phyloP scores from a whole-genome alignment of 1,284 basidiomycete genomes.

The Hemileia vastatrix region DNA sequence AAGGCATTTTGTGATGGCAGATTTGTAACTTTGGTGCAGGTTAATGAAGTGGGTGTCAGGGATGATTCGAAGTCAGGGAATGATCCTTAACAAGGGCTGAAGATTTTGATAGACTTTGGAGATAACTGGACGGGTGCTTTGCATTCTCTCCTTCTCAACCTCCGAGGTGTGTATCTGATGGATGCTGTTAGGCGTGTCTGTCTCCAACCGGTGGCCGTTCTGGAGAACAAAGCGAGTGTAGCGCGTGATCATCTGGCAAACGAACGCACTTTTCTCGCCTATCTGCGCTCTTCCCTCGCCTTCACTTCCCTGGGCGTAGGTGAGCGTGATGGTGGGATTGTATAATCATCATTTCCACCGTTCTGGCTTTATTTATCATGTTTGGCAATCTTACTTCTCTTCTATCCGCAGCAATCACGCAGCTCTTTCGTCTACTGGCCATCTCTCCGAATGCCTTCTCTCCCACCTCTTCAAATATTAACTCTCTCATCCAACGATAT shows the following conservation, averaged over 20 bases:
- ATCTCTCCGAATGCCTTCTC: not conserved
- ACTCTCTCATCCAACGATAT: not conserved
- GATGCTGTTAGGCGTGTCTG: not conserved
- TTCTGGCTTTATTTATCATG: not conserved
- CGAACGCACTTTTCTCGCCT: constrained; percentile 55
- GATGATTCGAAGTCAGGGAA: no score
- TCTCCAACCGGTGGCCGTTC: constrained; percentile 3
- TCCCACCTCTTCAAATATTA: not conserved
- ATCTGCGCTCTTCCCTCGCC: constrained; percentile 52
- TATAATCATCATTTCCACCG: not conserved
- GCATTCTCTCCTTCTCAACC: no score
- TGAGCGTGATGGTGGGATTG: constrained; percentile 39
- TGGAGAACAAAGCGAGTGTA: constrained; percentile 19
- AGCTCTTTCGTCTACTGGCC: constrained; percentile 10
- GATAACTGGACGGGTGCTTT: no score
- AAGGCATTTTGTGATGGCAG: no score
- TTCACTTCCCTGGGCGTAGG: constrained; percentile 56
- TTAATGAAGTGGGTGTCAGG: no score
- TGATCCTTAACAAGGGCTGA: no score
- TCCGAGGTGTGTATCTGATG: no score
- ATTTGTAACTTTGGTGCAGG: no score
- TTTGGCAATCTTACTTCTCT: not conserved
- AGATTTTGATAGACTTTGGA: no score
- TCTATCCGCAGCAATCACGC: not conserved
- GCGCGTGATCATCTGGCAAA: constrained; percentile 54